phyloP scores from a whole-genome alignment of 2,329 filamentous ascomycete species.

The Trichoderma asperellum region DNA sequence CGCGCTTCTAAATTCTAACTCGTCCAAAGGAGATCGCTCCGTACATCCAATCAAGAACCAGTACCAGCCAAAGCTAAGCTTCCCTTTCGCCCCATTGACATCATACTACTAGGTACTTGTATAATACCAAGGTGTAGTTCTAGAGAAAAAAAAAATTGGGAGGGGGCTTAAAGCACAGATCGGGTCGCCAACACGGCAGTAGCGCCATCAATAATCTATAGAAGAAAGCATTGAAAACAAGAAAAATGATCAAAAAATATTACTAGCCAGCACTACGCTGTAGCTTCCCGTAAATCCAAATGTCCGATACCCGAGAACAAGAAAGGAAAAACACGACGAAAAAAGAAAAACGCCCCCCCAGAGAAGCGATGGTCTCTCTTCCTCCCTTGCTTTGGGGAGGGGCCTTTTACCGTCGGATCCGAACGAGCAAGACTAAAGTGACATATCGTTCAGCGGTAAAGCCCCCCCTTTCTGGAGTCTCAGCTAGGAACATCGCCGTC shows the following conservation, averaged over 20 bases:
- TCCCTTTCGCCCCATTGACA: not conserved
- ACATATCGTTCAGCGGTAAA: not conserved
- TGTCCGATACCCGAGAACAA: not conserved
- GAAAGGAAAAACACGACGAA: not conserved
- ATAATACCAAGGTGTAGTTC: not conserved
- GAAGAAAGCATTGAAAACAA: no score
- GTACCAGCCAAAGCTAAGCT: not conserved
- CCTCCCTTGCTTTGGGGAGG: not conserved
- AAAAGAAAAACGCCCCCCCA: not conserved
- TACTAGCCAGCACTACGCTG: not conserved
- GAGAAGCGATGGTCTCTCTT: not conserved
- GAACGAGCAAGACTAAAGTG: constrained; percentile 1
- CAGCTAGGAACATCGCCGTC: constrained; percentile 1
- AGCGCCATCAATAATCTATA: not conserved
- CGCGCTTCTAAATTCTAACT: not conserved
- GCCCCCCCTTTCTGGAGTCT: not conserved
- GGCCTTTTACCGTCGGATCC: not conserved
- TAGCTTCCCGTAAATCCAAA: not conserved
- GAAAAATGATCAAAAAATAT: not conserved
- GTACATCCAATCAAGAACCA: not conserved
- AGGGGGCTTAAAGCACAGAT: not conserved
- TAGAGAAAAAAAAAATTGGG: not conserved
- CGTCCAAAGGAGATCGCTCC: not conserved
- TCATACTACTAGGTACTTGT: not conserved
- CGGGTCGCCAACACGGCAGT: not conserved